These are phyloP conservation scores for Malus asiatica DNA, from an alignment of 306 rosid genomes.

Conservation along the genomic window DNA sequence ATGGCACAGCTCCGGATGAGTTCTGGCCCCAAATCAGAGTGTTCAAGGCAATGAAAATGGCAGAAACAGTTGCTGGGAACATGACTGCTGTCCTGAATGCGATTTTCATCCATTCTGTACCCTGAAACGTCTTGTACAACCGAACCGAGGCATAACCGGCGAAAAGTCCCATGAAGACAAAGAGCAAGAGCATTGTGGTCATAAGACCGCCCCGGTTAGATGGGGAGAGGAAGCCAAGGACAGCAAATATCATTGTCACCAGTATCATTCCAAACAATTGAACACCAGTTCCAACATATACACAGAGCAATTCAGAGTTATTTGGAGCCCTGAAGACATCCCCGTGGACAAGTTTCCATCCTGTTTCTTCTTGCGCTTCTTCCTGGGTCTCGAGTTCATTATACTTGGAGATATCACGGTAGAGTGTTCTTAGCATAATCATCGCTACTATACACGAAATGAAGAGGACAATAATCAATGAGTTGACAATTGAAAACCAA, in stretches of 20 bases:
- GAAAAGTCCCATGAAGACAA: constrained; percentile 93
- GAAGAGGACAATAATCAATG: constrained; percentile 90
- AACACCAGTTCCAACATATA: constrained; percentile 92
- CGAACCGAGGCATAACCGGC: constrained; percentile 86
- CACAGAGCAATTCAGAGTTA: constrained; percentile 76
- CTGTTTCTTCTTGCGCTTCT: constrained; percentile 98
- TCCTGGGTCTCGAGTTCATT: constrained; percentile 96
- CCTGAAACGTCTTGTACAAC: constrained; percentile 82
- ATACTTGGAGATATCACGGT: constrained; percentile 93
- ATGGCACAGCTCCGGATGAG: constrained; percentile 97
- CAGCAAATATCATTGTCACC: constrained; percentile 89
- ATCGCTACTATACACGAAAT: constrained; percentile 97
- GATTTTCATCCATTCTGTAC: constrained; percentile 83
- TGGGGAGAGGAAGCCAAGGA: constrained; percentile 95
- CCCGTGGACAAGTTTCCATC: constrained; percentile 98
- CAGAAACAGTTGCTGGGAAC: constrained; percentile 72
- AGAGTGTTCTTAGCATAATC: constrained; percentile 95
- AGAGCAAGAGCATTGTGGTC: constrained; percentile 97
- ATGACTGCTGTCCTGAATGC: constrained; percentile 68
- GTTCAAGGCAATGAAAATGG: constrained; percentile 66
- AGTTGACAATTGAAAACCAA: constrained; percentile 94
- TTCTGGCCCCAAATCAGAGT: constrained; percentile 93
- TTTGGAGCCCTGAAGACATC: constrained; percentile 93
- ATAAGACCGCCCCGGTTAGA: constrained; percentile 95
- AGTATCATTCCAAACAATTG: constrained; percentile 86